Conservation (phyloP, 2,329 filamentous ascomycete species). For the Onygenales sp. region DNA sequence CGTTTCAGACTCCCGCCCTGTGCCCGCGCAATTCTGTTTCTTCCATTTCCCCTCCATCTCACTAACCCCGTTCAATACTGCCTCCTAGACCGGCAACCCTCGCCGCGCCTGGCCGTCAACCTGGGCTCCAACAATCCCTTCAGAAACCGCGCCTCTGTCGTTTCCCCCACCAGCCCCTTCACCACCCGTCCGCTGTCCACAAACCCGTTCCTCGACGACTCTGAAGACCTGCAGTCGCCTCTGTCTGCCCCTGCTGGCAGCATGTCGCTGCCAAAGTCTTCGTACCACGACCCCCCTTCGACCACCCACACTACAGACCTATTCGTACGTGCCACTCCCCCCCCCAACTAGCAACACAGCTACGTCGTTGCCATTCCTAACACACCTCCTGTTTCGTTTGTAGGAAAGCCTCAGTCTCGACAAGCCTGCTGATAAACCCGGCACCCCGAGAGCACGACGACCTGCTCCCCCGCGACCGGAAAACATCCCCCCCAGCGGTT, state of each 20-base stretch:
- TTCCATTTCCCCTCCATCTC: background rate
- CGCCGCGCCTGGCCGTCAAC: slow-evolving; percentile 22
- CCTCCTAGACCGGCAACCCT: slow-evolving; percentile 23
- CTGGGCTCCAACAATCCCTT: slow-evolving; percentile 43
- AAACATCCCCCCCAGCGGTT: slow-evolving; percentile 19
- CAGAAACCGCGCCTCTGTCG: slow-evolving; percentile 33
- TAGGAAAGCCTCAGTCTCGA: slow-evolving; percentile 33
- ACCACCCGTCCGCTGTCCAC: slow-evolving; percentile 43
- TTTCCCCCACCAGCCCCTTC: slow-evolving; percentile 18
- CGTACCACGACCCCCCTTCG: slow-evolving; percentile 24
- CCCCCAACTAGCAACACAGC: background rate
- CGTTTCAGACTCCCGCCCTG: slow-evolving; percentile 1
- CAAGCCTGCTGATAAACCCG: slow-evolving; percentile 19
- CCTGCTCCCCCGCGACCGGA: slow-evolving; percentile 26
- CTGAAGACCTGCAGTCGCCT: slow-evolving; percentile 25
- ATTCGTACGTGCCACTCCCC: slow-evolving; percentile 43
- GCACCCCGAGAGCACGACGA: slow-evolving; percentile 10
- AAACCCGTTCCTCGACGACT: slow-evolving; percentile 53
- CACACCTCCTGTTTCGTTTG: slow-evolving; percentile 16
- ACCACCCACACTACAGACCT: slow-evolving; percentile 46
- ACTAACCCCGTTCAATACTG: slow-evolving; percentile 5
- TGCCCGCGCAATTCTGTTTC: too few species aligned
- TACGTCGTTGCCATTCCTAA: slow-evolving; percentile 2
- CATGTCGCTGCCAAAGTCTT: slow-evolving; percentile 21
- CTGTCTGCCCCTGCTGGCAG: slow-evolving; percentile 24